Percentiles rank a stretch among this genome's conserved stretches.
Conservation (phyloP, 305 asterid species). For the Solanum hybrid region DNA sequence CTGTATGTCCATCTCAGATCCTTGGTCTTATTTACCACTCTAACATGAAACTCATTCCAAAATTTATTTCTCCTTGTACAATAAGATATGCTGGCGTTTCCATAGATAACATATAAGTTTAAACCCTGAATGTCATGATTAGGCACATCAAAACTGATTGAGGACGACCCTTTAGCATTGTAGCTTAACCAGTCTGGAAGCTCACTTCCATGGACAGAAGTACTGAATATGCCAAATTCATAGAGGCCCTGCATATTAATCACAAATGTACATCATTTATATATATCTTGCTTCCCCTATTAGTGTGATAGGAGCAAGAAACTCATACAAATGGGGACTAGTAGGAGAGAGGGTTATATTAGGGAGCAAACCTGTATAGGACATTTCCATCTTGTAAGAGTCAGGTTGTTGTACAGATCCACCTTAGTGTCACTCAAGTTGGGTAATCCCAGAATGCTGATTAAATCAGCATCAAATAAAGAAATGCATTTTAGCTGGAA, state of each 20-base stretch:
- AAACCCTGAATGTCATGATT: not conserved
- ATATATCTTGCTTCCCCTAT: not conserved
- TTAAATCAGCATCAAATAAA: not conserved
- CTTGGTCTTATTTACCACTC: not conserved
- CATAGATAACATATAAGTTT: not conserved
- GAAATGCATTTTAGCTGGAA: slow-evolving; percentile 5
- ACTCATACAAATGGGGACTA: not conserved
- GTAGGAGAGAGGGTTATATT: too few species aligned
- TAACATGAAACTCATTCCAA: not conserved
- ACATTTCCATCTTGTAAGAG: not conserved
- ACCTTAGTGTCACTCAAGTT: not conserved
- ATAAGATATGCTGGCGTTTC: too few species aligned
- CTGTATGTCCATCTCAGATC: not conserved
- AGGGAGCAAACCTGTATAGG: not conserved
- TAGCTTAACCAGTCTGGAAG: not conserved
- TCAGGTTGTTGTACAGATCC: slow-evolving; percentile 6
- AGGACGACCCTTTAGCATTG: not conserved
- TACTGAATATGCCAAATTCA: slow-evolving; percentile 14
- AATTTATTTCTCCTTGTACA: not conserved
- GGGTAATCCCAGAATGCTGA: not conserved
- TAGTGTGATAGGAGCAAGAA: not conserved
- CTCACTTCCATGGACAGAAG: slow-evolving; percentile 1
- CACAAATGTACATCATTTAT: too few species aligned
- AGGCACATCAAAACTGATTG: not conserved
- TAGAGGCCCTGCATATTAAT: not conserved